Evolutionary conservation across 139 green algal genomes (phyloP).

Genomic region (Haematococcus sp.): DNA sequence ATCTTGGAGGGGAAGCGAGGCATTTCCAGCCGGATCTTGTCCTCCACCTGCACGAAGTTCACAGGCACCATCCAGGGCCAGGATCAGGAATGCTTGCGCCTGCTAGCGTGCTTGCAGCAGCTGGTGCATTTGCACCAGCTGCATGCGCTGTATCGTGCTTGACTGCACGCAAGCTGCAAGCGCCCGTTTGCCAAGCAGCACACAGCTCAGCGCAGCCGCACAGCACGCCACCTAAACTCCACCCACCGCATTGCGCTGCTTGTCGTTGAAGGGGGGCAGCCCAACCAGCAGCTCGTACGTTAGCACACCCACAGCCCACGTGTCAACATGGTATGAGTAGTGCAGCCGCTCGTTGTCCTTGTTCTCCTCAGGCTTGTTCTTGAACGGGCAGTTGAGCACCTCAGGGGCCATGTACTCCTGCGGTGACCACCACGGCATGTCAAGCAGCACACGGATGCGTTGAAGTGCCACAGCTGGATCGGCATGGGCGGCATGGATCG

Average conservation of each 20-base stretch:
- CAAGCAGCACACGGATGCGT: too few species aligned
- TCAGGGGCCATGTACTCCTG: slow-evolving; percentile 62
- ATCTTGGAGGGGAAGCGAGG: slow-evolving; percentile 41
- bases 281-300: slow-evolving; percentile 44
- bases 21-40: slow-evolving; percentile 57
- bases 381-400: slow-evolving; percentile 67
- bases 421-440: too few species aligned
- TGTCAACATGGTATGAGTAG: slow-evolving; percentile 53
- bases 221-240: too few species aligned
- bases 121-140: too few species aligned
- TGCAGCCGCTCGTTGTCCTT: slow-evolving; percentile 58
- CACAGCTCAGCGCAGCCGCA: too few species aligned
- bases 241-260: slow-evolving; percentile 7
- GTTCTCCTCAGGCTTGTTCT: slow-evolving; percentile 66
- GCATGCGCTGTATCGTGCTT: slow-evolving; percentile 42
- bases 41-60: slow-evolving; percentile 44
- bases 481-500: too few species aligned
- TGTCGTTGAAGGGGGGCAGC: slow-evolving; percentile 30
- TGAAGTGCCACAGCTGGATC: too few species aligned
- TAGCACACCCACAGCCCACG: slow-evolving; percentile 39
- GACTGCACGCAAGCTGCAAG: too few species aligned
- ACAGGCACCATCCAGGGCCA: too few species aligned
- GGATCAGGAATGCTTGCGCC: too few species aligned
- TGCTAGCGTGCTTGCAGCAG: too few species aligned
- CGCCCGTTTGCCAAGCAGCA: too few species aligned